Percentiles rank a stretch among this genome's conserved stretches.
These are phyloP conservation scores for Calonectria henricotiae DNA, from an alignment of 2,329 filamentous ascomycete genomes.

Conservation along the genomic window DNA sequence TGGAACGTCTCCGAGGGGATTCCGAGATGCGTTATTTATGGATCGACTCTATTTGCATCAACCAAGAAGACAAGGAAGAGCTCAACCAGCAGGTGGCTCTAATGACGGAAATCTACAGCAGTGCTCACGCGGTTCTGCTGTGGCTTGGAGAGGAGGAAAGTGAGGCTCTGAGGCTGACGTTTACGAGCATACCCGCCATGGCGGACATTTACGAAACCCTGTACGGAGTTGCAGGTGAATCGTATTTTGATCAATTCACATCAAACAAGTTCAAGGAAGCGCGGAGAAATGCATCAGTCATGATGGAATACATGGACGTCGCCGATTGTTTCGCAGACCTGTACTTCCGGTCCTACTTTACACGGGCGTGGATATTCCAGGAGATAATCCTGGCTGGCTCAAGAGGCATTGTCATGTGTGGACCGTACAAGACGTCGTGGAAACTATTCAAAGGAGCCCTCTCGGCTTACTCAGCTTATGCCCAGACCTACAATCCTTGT, in stretches of 20 bases:
- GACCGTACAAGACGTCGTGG: background rate
- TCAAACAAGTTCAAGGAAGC: background rate
- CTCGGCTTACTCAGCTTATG: background rate
- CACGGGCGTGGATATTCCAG: constrained; percentile 7
- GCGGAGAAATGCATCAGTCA: too few species aligned
- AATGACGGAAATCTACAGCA: background rate
- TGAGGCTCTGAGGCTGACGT: background rate
- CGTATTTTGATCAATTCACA: background rate
- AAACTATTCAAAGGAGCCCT: background rate
- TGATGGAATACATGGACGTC: background rate
- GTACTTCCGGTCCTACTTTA: constrained; percentile 5
- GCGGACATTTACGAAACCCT: background rate
- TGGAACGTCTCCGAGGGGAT: constrained; percentile 1
- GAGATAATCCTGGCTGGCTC: background rate
- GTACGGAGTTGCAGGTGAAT: background rate
- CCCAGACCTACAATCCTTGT: background rate
- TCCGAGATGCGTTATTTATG: background rate
- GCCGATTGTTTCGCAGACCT: background rate
- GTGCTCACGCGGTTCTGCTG: background rate
- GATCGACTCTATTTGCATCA: constrained; percentile 13
- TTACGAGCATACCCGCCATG: background rate
- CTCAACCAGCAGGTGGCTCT: background rate
- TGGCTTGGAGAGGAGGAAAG: background rate
- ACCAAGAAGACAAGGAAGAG: background rate
- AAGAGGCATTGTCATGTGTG: constrained; percentile 9